Evolutionary conservation across 768 basidiomycete species (phyloP), one percentile per base, ranked within the genome.

Genomic region (Pleurotus citrinopileatus): DNA sequence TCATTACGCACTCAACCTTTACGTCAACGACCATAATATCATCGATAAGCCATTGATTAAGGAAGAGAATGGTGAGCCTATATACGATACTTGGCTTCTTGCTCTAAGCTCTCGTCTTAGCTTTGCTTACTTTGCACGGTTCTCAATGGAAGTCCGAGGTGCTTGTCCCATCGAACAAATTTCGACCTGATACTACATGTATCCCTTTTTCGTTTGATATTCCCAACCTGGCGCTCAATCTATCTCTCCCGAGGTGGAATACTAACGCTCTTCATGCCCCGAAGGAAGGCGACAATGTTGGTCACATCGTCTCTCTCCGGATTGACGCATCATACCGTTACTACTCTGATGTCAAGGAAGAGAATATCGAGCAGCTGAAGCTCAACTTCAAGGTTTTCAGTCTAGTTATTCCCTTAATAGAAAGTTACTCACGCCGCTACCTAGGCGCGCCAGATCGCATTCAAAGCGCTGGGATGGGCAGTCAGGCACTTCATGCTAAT

Each of bases 1-100:
- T 64, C 84, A 92, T 61, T 95, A 85, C 68, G 79, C 82, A 55
- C 65, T 96, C 46, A 87, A 89, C 60, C 65, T 91, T 22, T 95
- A 91, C 64, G 83, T 91, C 48, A 98, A 98, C 64, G 96, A 98
- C 67, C 93, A 94, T 63, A 98, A 98, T 64, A 92, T 98, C 64
- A 90, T 98, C 46, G 93, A 97, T 72, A 90, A 89, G 57, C 93
- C 94, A 2, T 71, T 86, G 28, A 73, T 85, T 54, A 73, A 71
- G 53, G 88, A 93, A n/a, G 89, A 93, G 60, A 98, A 98, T 65
- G 86, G 94, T 94, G 61, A 53, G 68, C 58, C 25, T 55, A 23
- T 25, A 4, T 19, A 45, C 29, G 28, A 37, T 26, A 47, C 52
- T 32, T 15, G 37, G 23, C 15, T n/a, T 22, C 43, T 29, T 20